phyloP scores from a whole-genome alignment of 345 rosid genomes.

The Rubroshorea leprosula region DNA sequence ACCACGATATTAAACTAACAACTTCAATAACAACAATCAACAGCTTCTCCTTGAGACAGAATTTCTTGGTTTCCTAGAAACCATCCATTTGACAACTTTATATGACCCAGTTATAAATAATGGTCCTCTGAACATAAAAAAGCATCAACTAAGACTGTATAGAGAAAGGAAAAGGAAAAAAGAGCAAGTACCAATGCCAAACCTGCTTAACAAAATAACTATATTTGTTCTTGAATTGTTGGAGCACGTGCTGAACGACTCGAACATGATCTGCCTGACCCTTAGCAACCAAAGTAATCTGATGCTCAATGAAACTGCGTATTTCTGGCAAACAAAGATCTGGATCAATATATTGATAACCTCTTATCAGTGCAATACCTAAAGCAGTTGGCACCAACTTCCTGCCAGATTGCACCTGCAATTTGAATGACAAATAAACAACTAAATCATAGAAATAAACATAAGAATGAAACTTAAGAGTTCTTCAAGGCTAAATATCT shows the following conservation, averaged over 20 bases:
- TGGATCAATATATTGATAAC: slow-evolving; percentile 90
- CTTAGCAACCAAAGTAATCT: slow-evolving; percentile 86
- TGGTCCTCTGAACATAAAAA: not conserved
- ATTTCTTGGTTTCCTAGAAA: too few relatives aligned
- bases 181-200: slow-evolving; percentile 7
- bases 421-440: slow-evolving; percentile 14
- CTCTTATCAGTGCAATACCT: slow-evolving; percentile 86
- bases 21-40: too few relatives aligned
- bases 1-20: too few relatives aligned
- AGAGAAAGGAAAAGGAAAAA: not conserved
- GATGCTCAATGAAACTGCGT: slow-evolving; percentile 96
- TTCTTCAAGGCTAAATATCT: slow-evolving; percentile 10
- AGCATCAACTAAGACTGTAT: not conserved
- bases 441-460: slow-evolving; percentile 1
- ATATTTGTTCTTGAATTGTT: slow-evolving; percentile 77
- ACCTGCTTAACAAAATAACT: slow-evolving; percentile 85
- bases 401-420: slow-evolving; percentile 84
- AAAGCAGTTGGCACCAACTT: slow-evolving; percentile 85
- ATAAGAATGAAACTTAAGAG: slow-evolving; percentile 4
- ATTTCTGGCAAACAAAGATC: slow-evolving; percentile 96
- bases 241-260: slow-evolving; percentile 74
- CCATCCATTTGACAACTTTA: too few relatives aligned
- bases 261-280: slow-evolving; percentile 75
- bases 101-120: not conserved
- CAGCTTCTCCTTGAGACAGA: too few relatives aligned